Evolutionary conservation across 1,284 basidiomycete species (phyloP), one percentile per base, ranked within the genome.

Genomic region (Phellopilus nigrolimitatus): DNA sequence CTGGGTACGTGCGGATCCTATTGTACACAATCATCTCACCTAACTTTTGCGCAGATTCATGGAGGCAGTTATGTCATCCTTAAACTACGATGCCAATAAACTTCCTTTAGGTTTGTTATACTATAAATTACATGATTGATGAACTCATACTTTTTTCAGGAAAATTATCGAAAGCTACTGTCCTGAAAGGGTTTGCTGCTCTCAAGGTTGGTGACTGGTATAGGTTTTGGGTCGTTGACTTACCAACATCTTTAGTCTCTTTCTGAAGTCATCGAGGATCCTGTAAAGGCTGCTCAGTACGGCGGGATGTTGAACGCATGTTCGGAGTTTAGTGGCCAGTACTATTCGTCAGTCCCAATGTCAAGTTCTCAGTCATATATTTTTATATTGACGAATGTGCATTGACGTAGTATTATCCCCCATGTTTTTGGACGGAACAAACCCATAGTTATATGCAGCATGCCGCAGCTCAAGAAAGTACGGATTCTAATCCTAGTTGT

Each of bases 31-130:
- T 17, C 47, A 7, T 27, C 4, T 27, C 45, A 30, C 51, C 37
- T 31, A 55, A 47, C 22, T 25, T 28, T 15, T 27, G 15, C 38
- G 1, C 46, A 81, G 78, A 24, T 62, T 81, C 56, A 77, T 83
- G 41, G 71, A 79, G 43, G 78, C 76, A 0, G 71, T 74, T 19
- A 62, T 85, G 59, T 76, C 76, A n/a, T 75, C 77, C 2, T 80
- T 85, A 79, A 82, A 84, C 59, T 85, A 85, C 58, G 82, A 85
- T 60, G 80, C 79, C 3, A 79, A 79, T 58, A 85, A 85, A 60
- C 69, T 84, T 19, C 82, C 82, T 12, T 73, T 84, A 8, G 81
- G 78, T 71, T 55, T 22, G 38, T 57, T 25, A 39, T 48, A 28
- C 28, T 49, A 33, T 17, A 34, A 38, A 15, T 15, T 17, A 15